Evolutionary conservation across 2,329 filamentous ascomycete genomes (phyloP).

Genomic region (Xylariales sp.): DNA sequence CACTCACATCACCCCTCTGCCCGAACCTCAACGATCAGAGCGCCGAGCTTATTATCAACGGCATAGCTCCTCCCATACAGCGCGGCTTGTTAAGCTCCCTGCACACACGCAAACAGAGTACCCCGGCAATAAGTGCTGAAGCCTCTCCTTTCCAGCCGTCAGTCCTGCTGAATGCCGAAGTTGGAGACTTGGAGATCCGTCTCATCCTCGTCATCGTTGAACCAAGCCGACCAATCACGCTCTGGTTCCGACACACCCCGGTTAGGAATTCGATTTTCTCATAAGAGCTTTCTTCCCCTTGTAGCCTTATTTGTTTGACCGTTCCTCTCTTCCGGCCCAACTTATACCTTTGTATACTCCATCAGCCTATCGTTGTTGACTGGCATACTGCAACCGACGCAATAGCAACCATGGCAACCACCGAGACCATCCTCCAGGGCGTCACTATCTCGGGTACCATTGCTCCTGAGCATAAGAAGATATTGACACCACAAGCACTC

Average conservation of each 20-base stretch:
- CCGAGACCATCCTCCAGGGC: slow-evolving; percentile 77
- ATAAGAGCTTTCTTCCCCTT: slow-evolving; percentile 2
- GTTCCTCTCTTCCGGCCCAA: background rate
- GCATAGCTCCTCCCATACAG: background rate
- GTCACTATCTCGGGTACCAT: slow-evolving; percentile 80
- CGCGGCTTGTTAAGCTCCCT: too few relatives aligned
- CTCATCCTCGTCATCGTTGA: slow-evolving; percentile 8
- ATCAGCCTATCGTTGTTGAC: background rate
- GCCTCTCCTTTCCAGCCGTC: background rate
- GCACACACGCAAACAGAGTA: background rate
- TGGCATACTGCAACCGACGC: background rate
- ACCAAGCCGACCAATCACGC: background rate
- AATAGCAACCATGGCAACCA: slow-evolving; percentile 55
- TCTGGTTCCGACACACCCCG: background rate
- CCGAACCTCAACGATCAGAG: slow-evolving; percentile 3
- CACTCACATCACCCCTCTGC: slow-evolving; percentile 7
- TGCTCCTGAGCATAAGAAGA: slow-evolving; percentile 77
- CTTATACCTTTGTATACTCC: slow-evolving; percentile 2
- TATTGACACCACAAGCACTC: slow-evolving; percentile 83
- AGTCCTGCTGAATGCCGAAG: slow-evolving; percentile 8
- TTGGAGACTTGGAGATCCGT: slow-evolving; percentile 6
- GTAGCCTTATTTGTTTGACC: background rate
- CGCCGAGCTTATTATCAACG: slow-evolving; percentile 8
- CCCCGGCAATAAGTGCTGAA: slow-evolving; percentile 3
- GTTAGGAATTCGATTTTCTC: background rate